A percentile compares a stretch with the other conserved stretches of the same genome.
These are phyloP conservation scores for Trichoderma semiorbis DNA, from an alignment of 2,329 filamentous ascomycete genomes.

Conservation along the genomic window DNA sequence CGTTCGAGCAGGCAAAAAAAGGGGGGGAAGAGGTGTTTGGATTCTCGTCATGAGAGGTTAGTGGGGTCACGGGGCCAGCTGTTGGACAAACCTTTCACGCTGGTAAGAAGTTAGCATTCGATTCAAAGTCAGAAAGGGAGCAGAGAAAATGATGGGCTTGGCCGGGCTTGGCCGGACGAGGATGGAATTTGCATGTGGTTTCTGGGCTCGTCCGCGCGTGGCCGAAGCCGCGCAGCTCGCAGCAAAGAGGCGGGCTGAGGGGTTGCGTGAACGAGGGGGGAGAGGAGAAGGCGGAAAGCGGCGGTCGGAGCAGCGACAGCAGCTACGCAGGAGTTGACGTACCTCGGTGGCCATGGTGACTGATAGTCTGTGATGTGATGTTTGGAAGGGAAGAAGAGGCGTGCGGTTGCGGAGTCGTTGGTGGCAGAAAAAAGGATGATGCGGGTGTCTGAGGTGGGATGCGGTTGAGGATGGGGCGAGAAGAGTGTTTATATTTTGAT, in stretches of 20 bases:
- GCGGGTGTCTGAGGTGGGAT: conserved; percentile 26
- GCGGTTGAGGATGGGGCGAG: conserved; percentile 26
- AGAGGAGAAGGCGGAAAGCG: conserved; percentile 24
- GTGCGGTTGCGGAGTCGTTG: conserved; percentile 18
- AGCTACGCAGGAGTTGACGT: conserved; percentile 21
- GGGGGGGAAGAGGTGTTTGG: conserved; percentile 5
- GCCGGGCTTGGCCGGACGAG: conserved; percentile 4
- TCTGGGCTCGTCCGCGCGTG: neutral
- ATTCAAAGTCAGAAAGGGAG: neutral
- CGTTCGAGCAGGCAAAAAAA: neutral
- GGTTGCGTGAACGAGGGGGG: conserved; percentile 26
- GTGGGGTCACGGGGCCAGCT: conserved; percentile 17
- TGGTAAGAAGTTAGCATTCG: conserved; percentile 42
- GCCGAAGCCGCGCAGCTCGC: conserved; percentile 13
- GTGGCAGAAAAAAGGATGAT: conserved; percentile 22
- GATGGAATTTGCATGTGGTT: neutral
- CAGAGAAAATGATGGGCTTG: conserved; percentile 14
- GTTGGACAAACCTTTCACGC: conserved; percentile 64
- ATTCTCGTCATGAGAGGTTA: conserved; percentile 15
- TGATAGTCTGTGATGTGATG: conserved; percentile 13
- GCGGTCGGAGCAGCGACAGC: conserved; percentile 19
- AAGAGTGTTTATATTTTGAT: conserved; percentile 33
- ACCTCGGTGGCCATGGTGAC: conserved; percentile 36
- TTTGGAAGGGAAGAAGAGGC: conserved; percentile 3
- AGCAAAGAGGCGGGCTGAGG: conserved; percentile 25